phyloP scores from a whole-genome alignment of 768 basidiomycete species.

The Nidula microcarpa region DNA sequence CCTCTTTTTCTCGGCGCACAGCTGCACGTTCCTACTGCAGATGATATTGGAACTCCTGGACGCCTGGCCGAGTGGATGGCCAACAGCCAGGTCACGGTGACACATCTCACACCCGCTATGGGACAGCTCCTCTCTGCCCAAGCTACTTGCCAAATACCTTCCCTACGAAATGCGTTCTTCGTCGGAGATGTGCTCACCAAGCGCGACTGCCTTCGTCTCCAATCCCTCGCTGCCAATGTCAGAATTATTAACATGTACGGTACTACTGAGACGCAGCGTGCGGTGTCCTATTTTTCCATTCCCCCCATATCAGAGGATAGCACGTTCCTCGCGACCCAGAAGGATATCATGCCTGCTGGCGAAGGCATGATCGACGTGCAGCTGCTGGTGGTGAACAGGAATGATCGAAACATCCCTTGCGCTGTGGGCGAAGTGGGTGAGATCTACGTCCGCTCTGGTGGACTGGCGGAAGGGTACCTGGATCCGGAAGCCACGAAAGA shows the following conservation, averaged over 20 bases:
- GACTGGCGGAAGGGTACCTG: slow-evolving; percentile 92
- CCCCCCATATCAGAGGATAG: slow-evolving; percentile 80
- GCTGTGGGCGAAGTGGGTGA: slow-evolving; percentile 97
- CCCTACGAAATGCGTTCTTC: slow-evolving; percentile 90
- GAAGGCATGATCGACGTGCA: slow-evolving; percentile 98
- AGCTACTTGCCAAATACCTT: slow-evolving; percentile 82
- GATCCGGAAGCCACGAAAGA: slow-evolving; percentile 78
- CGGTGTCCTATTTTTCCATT: slow-evolving; percentile 95
- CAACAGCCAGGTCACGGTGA: slow-evolving; percentile 84
- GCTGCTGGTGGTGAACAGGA: slow-evolving; percentile 90
- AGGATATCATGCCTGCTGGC: slow-evolving; percentile 98
- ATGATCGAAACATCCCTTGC: slow-evolving; percentile 80
- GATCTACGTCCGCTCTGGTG: slow-evolving; percentile 96
- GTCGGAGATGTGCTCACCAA: slow-evolving; percentile 99
- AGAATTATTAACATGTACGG: slow-evolving; percentile 99
- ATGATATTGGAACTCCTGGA: slow-evolving; percentile 96
- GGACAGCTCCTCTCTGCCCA: slow-evolving; percentile 89
- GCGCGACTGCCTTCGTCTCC: slow-evolving; percentile 92
- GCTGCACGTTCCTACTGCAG: slow-evolving; percentile 92
- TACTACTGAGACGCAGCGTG: slow-evolving; percentile 98
- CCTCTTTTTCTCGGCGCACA: slow-evolving; percentile 96
- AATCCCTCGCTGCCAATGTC: slow-evolving; percentile 88
- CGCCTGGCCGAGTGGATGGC: slow-evolving; percentile 99
- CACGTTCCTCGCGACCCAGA: slow-evolving; percentile 90
- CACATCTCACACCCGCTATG: slow-evolving; percentile 98